Conservation (phyloP, 345 rosid species). For the Turritis glabra region DNA sequence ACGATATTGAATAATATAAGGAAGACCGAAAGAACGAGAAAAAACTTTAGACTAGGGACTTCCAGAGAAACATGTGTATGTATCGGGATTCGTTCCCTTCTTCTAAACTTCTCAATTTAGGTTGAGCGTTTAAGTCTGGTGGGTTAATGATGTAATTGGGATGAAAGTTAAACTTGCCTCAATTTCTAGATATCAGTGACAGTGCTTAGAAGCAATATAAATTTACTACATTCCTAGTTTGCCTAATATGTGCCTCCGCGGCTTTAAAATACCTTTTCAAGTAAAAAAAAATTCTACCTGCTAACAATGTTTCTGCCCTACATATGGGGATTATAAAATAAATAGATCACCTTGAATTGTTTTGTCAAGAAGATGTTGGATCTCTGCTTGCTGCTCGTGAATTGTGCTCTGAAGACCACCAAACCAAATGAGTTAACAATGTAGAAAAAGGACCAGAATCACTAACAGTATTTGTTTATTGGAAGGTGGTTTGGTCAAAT, state of each 20-base stretch:
- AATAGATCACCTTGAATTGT: constrained; percentile 72
- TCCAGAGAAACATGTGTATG: constrained; percentile 17
- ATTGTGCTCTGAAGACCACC: constrained; percentile 53
- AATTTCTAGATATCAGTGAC: constrained; percentile 21
- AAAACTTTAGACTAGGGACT: constrained; percentile 13
- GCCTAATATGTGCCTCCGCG: not conserved
- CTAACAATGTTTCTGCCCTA: not conserved
- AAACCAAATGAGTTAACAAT: constrained; percentile 36
- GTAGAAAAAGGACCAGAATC: constrained; percentile 17
- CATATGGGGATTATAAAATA: constrained; percentile 1
- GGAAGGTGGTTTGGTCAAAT: constrained; percentile 17
- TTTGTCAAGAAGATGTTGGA: constrained; percentile 76
- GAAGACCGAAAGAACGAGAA: not conserved
- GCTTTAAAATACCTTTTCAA: constrained; percentile 2
- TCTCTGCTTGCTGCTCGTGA: constrained; percentile 59
- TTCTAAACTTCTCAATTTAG: no score
- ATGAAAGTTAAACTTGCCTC: constrained; percentile 12
- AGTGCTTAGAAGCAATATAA: constrained; percentile 1
- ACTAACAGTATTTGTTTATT: not conserved
- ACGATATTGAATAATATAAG: not conserved
- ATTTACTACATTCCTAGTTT: not conserved
- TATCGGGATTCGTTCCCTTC: no score
- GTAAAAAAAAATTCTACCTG: not conserved
- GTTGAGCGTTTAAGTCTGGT: no score
- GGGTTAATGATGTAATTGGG: no score